Base-by-base conservation (phyloP, 306 rosid species). In the Cucurbita pepo region DNA sequence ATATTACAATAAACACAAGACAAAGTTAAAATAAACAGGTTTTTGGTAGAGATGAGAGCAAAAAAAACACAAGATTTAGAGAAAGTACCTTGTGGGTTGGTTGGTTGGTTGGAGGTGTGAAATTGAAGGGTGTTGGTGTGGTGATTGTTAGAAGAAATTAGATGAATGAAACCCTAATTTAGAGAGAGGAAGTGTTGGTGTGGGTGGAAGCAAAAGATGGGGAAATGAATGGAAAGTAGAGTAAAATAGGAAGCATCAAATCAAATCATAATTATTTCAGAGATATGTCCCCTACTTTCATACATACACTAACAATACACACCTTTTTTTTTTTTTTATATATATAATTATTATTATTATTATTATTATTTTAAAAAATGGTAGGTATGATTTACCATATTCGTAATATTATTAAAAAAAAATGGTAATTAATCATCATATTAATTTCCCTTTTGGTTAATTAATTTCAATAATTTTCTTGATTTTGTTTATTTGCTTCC, bases 401-500 rank as follows among this genome's bases (percentile, higher is more conserved):
- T 66, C 47, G 57, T 69, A 47, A 30, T 69, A 50, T 69, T 8
- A 8, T 7, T 7, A 21, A 1, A 43, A 43, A 43, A 43, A 48
- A 47, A 36, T 4, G 3, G 53, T 19, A 9, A 50, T 69, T 69
- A 50, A 51, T 69, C 59, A 69, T 69, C 45, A 69, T 69, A 48
- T 51, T 69, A 69, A 18, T 69, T 30, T 51, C 56, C 21, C 59
- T 69, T 69, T 69, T 69, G 47, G 73, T 69, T 69, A 47, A 69
- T 40, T 63, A 63, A 63, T 63, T 38, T 63, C 70, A 63, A 63
- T 41, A 47, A 34, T 61, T 11, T 7, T 63, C 2, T 62, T 67
- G 52, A 43, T 67, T 67, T 67, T 67, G 41, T 47, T 67, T 67
- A 45, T 67, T 7, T 69, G 5, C 54, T 69, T 51, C 59, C 59